These are phyloP conservation scores for Anisodus tanguticus DNA, from an alignment of 257 asterid species.

Conservation along the genomic window DNA sequence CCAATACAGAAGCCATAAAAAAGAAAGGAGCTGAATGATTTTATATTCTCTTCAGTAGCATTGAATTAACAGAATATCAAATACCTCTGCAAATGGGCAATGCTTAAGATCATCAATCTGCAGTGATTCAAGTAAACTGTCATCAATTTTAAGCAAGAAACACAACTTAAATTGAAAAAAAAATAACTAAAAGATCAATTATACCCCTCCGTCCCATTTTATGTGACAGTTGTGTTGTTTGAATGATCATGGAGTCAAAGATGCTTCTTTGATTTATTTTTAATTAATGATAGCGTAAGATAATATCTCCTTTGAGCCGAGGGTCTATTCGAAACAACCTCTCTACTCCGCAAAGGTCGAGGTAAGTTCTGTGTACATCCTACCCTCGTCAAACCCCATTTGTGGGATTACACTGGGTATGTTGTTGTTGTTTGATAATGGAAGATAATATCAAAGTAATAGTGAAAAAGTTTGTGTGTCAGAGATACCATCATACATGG, in stretches of 20 bases:
- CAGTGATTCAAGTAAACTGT: constrained; percentile 30
- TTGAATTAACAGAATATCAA: background rate
- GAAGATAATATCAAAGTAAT: background rate
- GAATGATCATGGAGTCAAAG: background rate
- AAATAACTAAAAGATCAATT: background rate
- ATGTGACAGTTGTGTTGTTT: background rate
- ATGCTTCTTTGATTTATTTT: background rate
- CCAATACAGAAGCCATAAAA: background rate
- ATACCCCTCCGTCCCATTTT: background rate
- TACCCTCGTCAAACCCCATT: too few relatives aligned
- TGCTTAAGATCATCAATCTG: constrained; percentile 88
- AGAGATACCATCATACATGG: background rate
- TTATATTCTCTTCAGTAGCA: background rate
- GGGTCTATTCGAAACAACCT: too few relatives aligned
- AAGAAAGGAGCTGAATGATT: background rate
- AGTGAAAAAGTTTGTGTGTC: background rate
- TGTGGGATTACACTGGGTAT: too few relatives aligned
- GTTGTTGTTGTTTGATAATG: too few relatives aligned
- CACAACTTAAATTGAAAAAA: background rate
- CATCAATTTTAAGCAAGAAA: background rate
- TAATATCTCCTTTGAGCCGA: too few relatives aligned
- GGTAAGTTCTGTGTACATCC: too few relatives aligned
- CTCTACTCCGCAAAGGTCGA: too few relatives aligned
- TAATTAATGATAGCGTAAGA: background rate
- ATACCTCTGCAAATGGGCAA: constrained; percentile 84